Conservation (phyloP, 148 eudicot species). For the Camellia japonica region DNA sequence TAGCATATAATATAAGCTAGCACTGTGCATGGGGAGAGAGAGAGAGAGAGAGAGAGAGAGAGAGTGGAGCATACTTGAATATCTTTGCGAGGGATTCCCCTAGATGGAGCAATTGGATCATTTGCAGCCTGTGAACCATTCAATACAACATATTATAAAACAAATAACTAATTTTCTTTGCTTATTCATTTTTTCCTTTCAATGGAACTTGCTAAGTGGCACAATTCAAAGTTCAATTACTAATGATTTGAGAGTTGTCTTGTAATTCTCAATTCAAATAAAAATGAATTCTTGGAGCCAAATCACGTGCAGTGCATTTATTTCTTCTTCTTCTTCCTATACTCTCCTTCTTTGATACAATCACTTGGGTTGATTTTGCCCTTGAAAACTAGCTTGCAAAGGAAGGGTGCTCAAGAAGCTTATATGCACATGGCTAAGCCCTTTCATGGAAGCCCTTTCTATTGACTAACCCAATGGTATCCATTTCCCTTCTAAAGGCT, state of each 20-base stretch:
- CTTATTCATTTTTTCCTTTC: neutral
- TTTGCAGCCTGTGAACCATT: conserved; percentile 74
- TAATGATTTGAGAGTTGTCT: neutral
- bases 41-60: neutral
- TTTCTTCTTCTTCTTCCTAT: neutral
- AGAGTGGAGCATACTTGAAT: conserved; percentile 59
- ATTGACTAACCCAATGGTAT: too few species aligned
- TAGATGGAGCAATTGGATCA: conserved; percentile 97
- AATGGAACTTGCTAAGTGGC: neutral
- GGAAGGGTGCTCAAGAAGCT: too few species aligned
- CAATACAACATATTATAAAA: neutral
- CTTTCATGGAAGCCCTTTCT: too few species aligned
- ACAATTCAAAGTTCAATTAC: neutral
- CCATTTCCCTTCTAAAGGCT: too few species aligned
- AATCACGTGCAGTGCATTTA: neutral
- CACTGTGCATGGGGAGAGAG: too few species aligned
- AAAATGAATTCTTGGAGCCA: neutral
- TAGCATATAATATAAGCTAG: too few species aligned
- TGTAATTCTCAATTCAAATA: neutral
- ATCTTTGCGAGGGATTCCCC: conserved; percentile 87
- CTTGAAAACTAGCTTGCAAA: too few species aligned
- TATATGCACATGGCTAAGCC: too few species aligned
- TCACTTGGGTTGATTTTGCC: too few species aligned
- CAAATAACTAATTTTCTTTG: neutral
- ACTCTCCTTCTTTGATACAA: too few species aligned